These are phyloP conservation scores for Dillenia turbinata DNA, from an alignment of 164 flowering plant genomes.

Conservation along the genomic window DNA sequence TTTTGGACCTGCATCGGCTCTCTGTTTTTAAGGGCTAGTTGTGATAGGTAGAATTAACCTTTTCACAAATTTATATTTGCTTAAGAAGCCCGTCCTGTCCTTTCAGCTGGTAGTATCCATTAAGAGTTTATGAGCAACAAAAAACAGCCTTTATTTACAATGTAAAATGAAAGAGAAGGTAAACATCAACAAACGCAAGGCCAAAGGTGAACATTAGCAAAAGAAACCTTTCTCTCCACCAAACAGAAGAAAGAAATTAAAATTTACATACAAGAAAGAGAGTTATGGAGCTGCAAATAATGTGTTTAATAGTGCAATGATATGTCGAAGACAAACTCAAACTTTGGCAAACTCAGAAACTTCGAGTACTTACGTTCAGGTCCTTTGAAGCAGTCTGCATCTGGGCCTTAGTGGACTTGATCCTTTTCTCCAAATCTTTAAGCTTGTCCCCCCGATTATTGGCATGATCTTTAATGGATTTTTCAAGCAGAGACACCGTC, in stretches of 20 bases:
- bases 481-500: conserved; percentile 60
- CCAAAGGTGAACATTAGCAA: too few species aligned
- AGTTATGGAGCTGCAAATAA: neutral
- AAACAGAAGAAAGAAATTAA: neutral
- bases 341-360: neutral
- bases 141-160: too few species aligned
- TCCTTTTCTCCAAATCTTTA: conserved; percentile 67
- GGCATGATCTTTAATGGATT: conserved; percentile 68
- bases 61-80: too few species aligned
- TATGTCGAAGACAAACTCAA: neutral
- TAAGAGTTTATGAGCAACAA: too few species aligned
- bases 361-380: conserved; percentile 55
- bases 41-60: too few species aligned
- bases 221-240: too few species aligned
- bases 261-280: conserved; percentile 9
- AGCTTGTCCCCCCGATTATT: conserved; percentile 66
- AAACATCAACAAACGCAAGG: too few species aligned
- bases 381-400: conserved; percentile 81
- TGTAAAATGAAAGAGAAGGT: too few species aligned
- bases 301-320: neutral
- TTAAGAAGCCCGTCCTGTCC: too few species aligned
- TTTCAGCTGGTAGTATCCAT: too few species aligned
- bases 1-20: too few species aligned
- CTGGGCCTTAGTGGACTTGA: conserved; percentile 55
- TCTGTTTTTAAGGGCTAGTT: too few species aligned